A percentile compares a stretch with the other conserved stretches of the same genome.
phyloP scores from a whole-genome alignment of 1,284 basidiomycete genomes.

The Apiotrichum gracile region DNA sequence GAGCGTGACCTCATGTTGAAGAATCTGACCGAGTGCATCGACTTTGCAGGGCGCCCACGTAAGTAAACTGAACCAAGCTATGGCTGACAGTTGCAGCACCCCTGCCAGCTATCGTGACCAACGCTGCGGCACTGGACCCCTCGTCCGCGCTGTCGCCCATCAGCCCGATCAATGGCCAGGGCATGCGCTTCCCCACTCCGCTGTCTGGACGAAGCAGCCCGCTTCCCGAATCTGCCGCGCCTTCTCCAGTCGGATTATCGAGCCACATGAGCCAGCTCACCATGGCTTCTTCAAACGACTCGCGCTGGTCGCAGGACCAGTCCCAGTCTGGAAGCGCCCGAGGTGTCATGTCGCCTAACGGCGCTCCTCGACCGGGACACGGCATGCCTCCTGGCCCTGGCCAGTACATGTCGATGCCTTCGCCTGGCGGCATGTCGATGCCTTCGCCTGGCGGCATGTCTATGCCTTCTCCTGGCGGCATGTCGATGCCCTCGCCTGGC shows the following conservation, averaged over 20 bases:
- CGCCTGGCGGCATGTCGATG: too few species aligned
- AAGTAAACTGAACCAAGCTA: too few species aligned
- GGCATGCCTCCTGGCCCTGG: neutral
- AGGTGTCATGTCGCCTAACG: too few species aligned
- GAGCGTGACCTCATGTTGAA: constrained; percentile 62
- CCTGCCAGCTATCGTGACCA: neutral
- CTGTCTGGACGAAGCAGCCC: constrained; percentile 11
- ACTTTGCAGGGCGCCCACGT: too few species aligned
- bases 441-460: too few species aligned
- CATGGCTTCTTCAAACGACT: neutral
- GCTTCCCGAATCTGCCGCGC: neutral
- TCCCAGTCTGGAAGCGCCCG: too few species aligned
- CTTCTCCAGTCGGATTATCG: neutral
- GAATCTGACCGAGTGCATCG: constrained; percentile 78
- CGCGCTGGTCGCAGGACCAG: neutral
- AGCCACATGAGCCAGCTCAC: neutral
- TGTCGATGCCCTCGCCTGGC: too few species aligned
- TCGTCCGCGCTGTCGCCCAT: neutral
- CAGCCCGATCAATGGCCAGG: neutral
- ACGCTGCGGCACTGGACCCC: too few species aligned
- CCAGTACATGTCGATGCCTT: neutral
- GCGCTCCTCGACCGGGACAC: neutral
- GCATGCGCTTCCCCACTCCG: constrained; percentile 31
- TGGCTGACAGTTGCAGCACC: too few species aligned
- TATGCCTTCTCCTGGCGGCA: too few species aligned